Evolutionary conservation across 2,329 filamentous ascomycete genomes (phyloP).

Genomic region (Aspergillus aculeatus): DNA sequence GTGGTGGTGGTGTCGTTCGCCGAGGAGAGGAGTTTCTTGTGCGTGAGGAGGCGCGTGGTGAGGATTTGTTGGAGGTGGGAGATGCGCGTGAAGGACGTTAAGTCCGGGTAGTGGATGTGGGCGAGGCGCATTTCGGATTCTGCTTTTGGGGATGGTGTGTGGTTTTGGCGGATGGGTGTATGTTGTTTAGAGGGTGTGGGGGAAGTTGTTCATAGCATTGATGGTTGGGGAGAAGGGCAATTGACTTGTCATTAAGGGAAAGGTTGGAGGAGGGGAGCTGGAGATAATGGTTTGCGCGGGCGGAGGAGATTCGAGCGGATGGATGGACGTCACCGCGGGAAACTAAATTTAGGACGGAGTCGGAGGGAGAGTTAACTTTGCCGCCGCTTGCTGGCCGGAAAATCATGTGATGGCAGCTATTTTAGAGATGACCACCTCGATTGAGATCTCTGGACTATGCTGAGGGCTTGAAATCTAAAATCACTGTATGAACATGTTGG

Average conservation of each 20-base stretch:
- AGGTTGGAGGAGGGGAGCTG: too few relatives aligned
- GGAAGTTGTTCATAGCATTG: not conserved
- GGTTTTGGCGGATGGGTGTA: not conserved
- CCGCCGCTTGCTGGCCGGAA: too few relatives aligned
- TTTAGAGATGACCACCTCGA: too few relatives aligned
- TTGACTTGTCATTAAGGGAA: not conserved
- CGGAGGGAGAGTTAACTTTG: too few relatives aligned
- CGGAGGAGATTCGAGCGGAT: too few relatives aligned
- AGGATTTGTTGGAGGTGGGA: constrained; percentile 57
- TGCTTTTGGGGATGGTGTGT: not conserved
- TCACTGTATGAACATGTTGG: too few relatives aligned
- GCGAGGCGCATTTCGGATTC: constrained; percentile 50
- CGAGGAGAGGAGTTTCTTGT: constrained; percentile 53
- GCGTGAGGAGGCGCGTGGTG: constrained; percentile 57
- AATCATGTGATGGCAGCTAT: too few relatives aligned
- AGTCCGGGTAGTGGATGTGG: constrained; percentile 59
- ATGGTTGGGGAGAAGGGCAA: not conserved
- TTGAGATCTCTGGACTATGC: too few relatives aligned
- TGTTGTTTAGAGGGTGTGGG: not conserved
- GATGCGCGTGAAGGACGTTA: constrained; percentile 56
- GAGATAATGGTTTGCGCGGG: too few relatives aligned
- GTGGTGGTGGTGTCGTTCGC: constrained; percentile 13
- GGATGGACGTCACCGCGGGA: too few relatives aligned
- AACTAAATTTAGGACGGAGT: too few relatives aligned
- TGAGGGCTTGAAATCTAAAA: too few relatives aligned